phyloP scores from a whole-genome alignment of 208 protist species.

The Phytomonas sp. region DNA sequence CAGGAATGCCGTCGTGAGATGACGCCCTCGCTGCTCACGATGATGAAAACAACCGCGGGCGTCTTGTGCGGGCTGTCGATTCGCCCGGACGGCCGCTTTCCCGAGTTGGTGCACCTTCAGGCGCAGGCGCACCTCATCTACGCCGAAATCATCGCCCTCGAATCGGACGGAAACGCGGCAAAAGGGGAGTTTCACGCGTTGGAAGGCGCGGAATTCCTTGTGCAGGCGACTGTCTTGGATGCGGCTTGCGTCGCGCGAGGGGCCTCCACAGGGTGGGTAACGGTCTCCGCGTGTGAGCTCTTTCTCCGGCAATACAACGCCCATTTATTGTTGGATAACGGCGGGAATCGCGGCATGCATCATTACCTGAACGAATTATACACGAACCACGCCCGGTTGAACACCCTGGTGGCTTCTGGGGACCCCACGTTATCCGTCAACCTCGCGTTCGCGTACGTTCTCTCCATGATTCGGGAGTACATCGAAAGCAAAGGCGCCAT shows the following conservation, averaged over 20 bases:
- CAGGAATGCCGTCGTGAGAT: slow-evolving; percentile 47
- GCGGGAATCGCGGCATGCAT: not conserved
- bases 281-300: slow-evolving; percentile 35
- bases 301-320: slow-evolving; percentile 32
- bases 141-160: slow-evolving; percentile 23
- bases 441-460: no score
- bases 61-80: slow-evolving; percentile 19
- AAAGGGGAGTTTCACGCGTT: no score
- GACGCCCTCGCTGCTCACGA: slow-evolving; percentile 32
- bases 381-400: no score
- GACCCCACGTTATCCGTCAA: no score
- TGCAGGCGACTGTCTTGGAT: slow-evolving; percentile 24
- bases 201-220: no score
- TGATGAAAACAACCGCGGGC: slow-evolving; percentile 48
- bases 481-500: no score
- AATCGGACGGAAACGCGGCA: slow-evolving; percentile 6
- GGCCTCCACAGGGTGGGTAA: slow-evolving; percentile 28
- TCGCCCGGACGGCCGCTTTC: not conserved
- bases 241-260: slow-evolving; percentile 22
- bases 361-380: no score
- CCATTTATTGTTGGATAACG: slow-evolving; percentile 17
- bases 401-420: no score
- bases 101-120: slow-evolving; percentile 37
- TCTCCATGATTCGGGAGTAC: no score
- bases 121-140: slow-evolving; percentile 33